A percentile compares a stretch with the other conserved stretches of the same genome.
phyloP scores from a whole-genome alignment of 805 yeast species.

The Suhomyces kilbournensis region DNA sequence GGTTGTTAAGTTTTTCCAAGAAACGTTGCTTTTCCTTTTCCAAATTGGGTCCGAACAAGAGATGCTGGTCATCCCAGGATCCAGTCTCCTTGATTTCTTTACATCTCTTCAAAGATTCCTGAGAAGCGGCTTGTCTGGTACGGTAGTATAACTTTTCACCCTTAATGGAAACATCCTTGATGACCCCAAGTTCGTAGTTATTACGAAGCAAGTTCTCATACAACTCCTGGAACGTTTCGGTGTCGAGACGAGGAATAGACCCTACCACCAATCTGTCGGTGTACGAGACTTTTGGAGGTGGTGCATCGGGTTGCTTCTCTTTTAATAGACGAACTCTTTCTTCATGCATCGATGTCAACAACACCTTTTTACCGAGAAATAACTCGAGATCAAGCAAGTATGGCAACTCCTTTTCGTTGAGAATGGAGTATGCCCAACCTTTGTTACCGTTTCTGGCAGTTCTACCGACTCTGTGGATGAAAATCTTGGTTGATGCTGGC shows the following conservation, averaged over 20 bases:
- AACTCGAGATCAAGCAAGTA: slow-evolving; percentile 86
- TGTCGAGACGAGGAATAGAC: slow-evolving; percentile 64
- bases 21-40: slow-evolving; percentile 73
- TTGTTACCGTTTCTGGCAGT: slow-evolving; percentile 98
- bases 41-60: slow-evolving; percentile 70
- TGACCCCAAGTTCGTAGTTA: slow-evolving; percentile 63
- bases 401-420: slow-evolving; percentile 82
- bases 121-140: slow-evolving; percentile 83
- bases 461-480: slow-evolving; percentile 97
- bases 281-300: slow-evolving; percentile 63
- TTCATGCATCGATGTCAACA: slow-evolving; percentile 67
- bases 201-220: slow-evolving; percentile 57
- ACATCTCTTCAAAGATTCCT: slow-evolving; percentile 79
- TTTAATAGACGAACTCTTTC: slow-evolving; percentile 53
- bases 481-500: slow-evolving; percentile 90
- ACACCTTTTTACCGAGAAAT: slow-evolving; percentile 79
- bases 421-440: slow-evolving; percentile 96
- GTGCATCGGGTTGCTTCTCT: slow-evolving; percentile 40
- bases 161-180: slow-evolving; percentile 70
- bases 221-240: slow-evolving; percentile 74
- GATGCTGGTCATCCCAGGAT: slow-evolving; percentile 83
- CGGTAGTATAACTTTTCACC: slow-evolving; percentile 87
- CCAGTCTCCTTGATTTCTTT: slow-evolving; percentile 72
- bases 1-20: slow-evolving; percentile 65
- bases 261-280: slow-evolving; percentile 81